Evolutionary conservation across 352 stramenopile species (phyloP), one percentile per base, ranked within the genome.

Genomic region (Phytophthora pseudosyringae): DNA sequence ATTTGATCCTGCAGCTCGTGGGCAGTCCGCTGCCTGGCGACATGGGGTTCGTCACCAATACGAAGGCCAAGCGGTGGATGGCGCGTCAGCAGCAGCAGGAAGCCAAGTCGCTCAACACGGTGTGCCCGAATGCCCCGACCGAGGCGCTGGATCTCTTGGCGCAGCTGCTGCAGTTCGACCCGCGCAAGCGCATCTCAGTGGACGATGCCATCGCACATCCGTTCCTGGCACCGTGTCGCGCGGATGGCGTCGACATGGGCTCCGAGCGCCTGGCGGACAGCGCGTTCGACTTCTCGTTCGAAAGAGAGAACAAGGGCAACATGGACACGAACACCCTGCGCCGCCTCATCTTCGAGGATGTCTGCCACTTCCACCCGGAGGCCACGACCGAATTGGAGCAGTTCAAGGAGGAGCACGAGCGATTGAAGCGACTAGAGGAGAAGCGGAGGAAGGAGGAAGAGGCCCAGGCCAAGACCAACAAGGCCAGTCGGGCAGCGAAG

Each of bases 101-200:
- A 1, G 47, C 57, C 41, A 90, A 93, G 59, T 36, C 59, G 4
- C 61, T 93, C 1, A 46, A 66, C 21, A 73, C 43, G 0, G 67
- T 93, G 11, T 92, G 82, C 63, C 81, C 84, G 8, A 76, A 59
- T 25, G 87, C 87, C 0, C 84, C 79, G 1, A 47, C 73, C 0
- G 76, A 90, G 4, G 87, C 85, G 9, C 43, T 97, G 18, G 90
- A 98, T 45, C 70, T 98, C 6, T 83, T 98, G 63, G 48, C 80
- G 25, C 76, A 79, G 31, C 76, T 98, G 73, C 72, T 98, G 12
- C 67, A 77, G 49, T 98, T 98, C 59, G 91, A 98, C 62, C 95
- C 95, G 5, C 72, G 76, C 18, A 88, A 86, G 59, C 78, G 87
- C 16, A 78, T 92, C 31, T 78, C 76, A 7, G 78, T 93, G 38